Percentiles rank a stretch among this genome's conserved stretches.
These are phyloP conservation scores for Zostera marina DNA, from an alignment of 116 monocot species.

Conservation along the genomic window DNA sequence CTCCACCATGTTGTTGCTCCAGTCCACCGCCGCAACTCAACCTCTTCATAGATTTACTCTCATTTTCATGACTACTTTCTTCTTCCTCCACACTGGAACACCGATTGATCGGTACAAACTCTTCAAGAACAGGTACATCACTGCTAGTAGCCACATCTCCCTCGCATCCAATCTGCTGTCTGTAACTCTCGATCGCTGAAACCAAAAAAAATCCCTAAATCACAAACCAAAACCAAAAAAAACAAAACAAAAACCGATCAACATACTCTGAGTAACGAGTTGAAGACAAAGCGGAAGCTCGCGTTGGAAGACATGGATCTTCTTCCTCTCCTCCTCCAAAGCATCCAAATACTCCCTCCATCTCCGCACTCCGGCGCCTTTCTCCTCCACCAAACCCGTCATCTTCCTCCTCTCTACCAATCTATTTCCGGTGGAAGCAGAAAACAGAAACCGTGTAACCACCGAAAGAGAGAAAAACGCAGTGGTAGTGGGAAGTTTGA, in stretches of 20 bases:
- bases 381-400: constrained; percentile 18
- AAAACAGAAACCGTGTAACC: neutral
- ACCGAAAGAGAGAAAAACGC: neutral
- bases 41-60: neutral
- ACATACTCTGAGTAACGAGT: constrained; percentile 47
- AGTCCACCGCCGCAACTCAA: neutral
- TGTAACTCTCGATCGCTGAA: constrained; percentile 52
- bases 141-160: constrained; percentile 10
- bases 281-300: constrained; percentile 72
- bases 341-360: constrained; percentile 32
- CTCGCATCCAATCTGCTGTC: constrained; percentile 16
- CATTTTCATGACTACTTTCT: neutral
- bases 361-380: constrained; percentile 4
- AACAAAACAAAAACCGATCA: neutral
- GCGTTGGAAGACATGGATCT: constrained; percentile 72
- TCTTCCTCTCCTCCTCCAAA: constrained; percentile 62
- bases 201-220: constrained; percentile 3
- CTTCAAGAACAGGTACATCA: constrained; percentile 51
- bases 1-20: constrained; percentile 3
- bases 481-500: neutral
- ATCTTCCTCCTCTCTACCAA: neutral
- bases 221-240: neutral
- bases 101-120: constrained; percentile 71
- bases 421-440: neutral
- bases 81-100: constrained; percentile 10